Conservation (phyloP, 345 rosid species). For the Linum tenue region DNA sequence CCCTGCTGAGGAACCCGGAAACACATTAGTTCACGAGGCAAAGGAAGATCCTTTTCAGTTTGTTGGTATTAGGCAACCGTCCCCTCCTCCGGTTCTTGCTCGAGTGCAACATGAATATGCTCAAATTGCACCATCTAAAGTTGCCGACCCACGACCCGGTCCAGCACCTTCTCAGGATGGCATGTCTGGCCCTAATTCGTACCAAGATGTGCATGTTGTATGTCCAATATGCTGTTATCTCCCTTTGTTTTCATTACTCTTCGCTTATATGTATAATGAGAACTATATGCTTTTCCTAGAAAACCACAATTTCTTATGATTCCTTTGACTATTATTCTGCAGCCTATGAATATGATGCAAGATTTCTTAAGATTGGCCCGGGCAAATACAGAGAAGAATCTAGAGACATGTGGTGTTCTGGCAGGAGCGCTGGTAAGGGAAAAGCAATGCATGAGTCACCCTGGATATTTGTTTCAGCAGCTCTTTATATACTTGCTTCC, state of each 20-base stretch:
- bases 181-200: conserved; percentile 39
- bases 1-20: conserved; percentile 37
- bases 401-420: conserved; percentile 91
- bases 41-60: conserved; percentile 74
- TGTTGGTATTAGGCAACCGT: conserved; percentile 66
- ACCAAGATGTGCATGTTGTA: conserved; percentile 83
- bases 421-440: conserved; percentile 81
- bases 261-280: conserved; percentile 6
- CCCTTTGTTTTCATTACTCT: not conserved
- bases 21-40: conserved; percentile 40
- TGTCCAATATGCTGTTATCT: conserved; percentile 19
- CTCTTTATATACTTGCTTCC: conserved; percentile 13
- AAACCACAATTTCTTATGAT: not conserved
- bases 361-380: conserved; percentile 74
- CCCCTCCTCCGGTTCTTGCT: conserved; percentile 94
- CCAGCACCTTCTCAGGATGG: conserved; percentile 59
- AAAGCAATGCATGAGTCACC: not conserved
- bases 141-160: conserved; percentile 99
- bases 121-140: conserved; percentile 77
- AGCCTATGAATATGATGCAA: conserved; percentile 83
- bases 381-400: conserved; percentile 66
- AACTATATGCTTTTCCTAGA: conserved; percentile 8
- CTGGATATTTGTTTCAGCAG: not conserved
- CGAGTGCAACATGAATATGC: conserved; percentile 50
- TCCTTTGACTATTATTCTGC: conserved; percentile 17